phyloP scores from a whole-genome alignment of 305 asterid genomes.

The Fraxinus sp. region DNA sequence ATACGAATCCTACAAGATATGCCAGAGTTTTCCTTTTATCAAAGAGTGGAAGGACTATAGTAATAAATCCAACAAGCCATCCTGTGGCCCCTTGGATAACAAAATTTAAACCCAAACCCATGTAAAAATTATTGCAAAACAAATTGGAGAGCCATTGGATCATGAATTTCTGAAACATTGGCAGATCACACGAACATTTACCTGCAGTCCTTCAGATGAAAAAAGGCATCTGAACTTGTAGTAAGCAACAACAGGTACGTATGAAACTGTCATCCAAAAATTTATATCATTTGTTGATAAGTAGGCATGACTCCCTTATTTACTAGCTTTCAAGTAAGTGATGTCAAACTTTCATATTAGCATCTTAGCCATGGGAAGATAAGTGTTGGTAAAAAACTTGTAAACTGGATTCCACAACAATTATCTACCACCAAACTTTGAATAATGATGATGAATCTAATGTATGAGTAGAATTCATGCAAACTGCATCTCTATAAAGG shows the following conservation, averaged over 20 bases:
- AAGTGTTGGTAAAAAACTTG: not conserved
- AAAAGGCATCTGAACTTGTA: constrained; percentile 81
- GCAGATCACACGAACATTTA: constrained; percentile 31
- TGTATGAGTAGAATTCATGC: not conserved
- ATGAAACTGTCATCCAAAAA: constrained; percentile 59
- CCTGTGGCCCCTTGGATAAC: constrained; percentile 3
- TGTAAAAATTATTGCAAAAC: not conserved
- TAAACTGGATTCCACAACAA: not conserved
- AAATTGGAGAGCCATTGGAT: constrained; percentile 19
- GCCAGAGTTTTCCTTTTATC: constrained; percentile 27
- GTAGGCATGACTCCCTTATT: constrained; percentile 3
- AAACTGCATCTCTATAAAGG: not conserved
- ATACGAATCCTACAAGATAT: constrained; percentile 66
- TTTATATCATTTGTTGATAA: constrained; percentile 16
- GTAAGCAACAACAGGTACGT: constrained; percentile 89
- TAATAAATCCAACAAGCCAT: constrained; percentile 14
- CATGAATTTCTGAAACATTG: constrained; percentile 12
- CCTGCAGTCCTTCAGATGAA: constrained; percentile 96
- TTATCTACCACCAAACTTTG: not conserved
- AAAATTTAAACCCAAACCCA: not conserved
- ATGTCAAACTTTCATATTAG: not conserved
- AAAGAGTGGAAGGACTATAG: constrained; percentile 18
- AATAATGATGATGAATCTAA: not conserved
- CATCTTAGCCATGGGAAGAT: not conserved
- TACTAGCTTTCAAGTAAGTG: not conserved